Percentiles rank a stretch among this genome's conserved stretches.
Conservation (phyloP, 495 filamentous ascomycete genomes). For the Hypomontagnella submonticulosa region DNA sequence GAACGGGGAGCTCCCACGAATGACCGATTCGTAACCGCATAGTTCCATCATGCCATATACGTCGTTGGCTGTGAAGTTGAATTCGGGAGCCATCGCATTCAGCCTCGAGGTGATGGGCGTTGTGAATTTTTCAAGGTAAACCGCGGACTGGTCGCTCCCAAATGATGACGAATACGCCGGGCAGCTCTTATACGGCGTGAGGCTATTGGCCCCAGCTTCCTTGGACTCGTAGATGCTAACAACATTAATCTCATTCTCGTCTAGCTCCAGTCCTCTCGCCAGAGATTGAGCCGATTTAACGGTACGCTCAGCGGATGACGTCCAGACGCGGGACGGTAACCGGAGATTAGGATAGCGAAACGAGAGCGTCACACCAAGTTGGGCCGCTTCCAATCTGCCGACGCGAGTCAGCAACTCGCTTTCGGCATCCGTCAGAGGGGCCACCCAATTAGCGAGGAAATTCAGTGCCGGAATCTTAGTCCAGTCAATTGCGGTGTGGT, state of each 20-base stretch:
- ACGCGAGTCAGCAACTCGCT: constrained; percentile 56
- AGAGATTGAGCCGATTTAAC: constrained; percentile 57
- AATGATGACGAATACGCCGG: constrained; percentile 59
- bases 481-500: constrained; percentile 53
- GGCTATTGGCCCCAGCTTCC: constrained; percentile 55
- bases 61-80: constrained; percentile 60
- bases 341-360: constrained; percentile 57
- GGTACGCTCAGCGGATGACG: constrained; percentile 60
- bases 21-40: constrained; percentile 63
- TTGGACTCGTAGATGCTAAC: constrained; percentile 53
- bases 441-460: constrained; percentile 55
- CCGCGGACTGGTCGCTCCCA: constrained; percentile 55
- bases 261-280: constrained; percentile 54
- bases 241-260: constrained; percentile 55
- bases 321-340: constrained; percentile 58
- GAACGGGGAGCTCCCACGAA: constrained; percentile 58
- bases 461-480: constrained; percentile 50
- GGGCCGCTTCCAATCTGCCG: constrained; percentile 56
- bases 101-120: constrained; percentile 57
- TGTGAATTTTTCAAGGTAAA: constrained; percentile 56
- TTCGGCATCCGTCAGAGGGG: constrained; percentile 57
- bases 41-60: constrained; percentile 62
- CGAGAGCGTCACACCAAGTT: constrained; percentile 55
- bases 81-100: constrained; percentile 52
- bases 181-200: constrained; percentile 61